Conservation (phyloP, 495 filamentous ascomycete genomes). For the Talaromyces liani region DNA sequence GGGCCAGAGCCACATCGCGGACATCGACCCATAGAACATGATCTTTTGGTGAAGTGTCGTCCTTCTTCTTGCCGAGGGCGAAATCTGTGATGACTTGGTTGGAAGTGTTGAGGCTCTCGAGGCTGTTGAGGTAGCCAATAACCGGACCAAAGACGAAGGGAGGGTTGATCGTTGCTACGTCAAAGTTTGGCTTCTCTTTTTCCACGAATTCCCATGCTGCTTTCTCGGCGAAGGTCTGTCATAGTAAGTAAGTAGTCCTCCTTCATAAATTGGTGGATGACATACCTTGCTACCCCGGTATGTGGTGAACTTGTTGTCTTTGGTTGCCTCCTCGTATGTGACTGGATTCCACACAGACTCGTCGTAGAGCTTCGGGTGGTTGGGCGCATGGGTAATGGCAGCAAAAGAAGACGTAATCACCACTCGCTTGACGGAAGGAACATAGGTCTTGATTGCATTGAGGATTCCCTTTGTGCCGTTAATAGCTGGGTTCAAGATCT, state of each 20-base stretch:
- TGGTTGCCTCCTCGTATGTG: conserved; percentile 57
- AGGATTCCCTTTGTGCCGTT: conserved; percentile 79
- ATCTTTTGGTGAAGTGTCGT: conserved; percentile 49
- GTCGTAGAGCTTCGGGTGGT: conserved; percentile 49
- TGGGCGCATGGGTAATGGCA: conserved; percentile 51
- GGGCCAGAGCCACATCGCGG: conserved; percentile 62
- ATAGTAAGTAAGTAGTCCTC: conserved; percentile 7
- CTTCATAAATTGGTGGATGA: not conserved
- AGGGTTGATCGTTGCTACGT: conserved; percentile 62
- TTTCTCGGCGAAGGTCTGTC: conserved; percentile 50
- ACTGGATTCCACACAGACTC: conserved; percentile 82
- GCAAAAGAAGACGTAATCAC: conserved; percentile 86
- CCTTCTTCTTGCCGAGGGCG: conserved; percentile 60
- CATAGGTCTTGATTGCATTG: conserved; percentile 63
- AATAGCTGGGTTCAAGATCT: conserved; percentile 78
- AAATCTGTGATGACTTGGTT: conserved; percentile 48
- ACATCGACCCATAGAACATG: conserved; percentile 60
- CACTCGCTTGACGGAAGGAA: conserved; percentile 72
- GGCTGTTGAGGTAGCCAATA: conserved; percentile 54
- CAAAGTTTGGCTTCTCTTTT: conserved; percentile 71
- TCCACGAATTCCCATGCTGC: conserved; percentile 79
- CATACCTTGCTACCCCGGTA: conserved; percentile 63
- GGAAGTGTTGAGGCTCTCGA: conserved; percentile 63
- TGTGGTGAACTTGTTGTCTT: conserved; percentile 42
- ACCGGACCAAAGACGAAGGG: conserved; percentile 70